A percentile compares a stretch with the other conserved stretches of the same genome.
Evolutionary conservation across 305 asterid species (phyloP).

Genomic region (Fraxinus greggii): DNA sequence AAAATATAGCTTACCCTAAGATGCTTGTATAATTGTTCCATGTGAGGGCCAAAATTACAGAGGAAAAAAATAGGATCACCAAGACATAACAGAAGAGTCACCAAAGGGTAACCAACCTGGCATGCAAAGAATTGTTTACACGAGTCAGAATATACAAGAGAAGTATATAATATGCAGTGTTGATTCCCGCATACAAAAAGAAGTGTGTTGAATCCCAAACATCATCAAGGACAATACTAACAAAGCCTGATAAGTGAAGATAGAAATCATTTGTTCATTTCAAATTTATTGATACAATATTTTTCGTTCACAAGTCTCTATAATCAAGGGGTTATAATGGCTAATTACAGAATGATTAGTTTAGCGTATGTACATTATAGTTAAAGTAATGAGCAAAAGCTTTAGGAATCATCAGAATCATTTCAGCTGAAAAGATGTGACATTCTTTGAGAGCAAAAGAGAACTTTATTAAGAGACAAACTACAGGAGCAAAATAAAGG

Average conservation of each 20-base stretch:
- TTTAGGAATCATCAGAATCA: background rate
- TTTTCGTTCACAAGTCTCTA: background rate
- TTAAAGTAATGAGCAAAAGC: background rate
- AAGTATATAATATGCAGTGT: conserved; percentile 7
- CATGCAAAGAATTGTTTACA: conserved; percentile 25
- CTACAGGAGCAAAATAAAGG: background rate
- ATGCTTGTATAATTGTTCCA: conserved; percentile 98
- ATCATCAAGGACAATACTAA: conserved; percentile 20
- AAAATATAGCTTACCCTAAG: conserved; percentile 61
- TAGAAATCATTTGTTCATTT: background rate
- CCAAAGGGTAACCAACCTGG: conserved; percentile 98
- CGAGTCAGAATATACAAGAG: conserved; percentile 29
- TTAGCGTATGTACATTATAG: background rate
- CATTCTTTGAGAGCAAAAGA: background rate
- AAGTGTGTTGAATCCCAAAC: conserved; percentile 8
- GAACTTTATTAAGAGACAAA: background rate
- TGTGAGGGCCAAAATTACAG: conserved; percentile 83
- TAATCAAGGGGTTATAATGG: conserved; percentile 5
- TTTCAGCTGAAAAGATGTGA: background rate
- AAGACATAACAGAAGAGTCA: conserved; percentile 95
- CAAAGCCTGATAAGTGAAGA: conserved; percentile 16
- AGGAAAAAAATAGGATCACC: conserved; percentile 94
- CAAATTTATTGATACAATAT: background rate
- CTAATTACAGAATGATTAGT: background rate
- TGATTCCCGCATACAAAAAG: background rate